Evolutionary conservation across 495 filamentous ascomycete species (phyloP), one percentile per base, ranked within the genome.

Genomic region (Penicillium malachiteum): DNA sequence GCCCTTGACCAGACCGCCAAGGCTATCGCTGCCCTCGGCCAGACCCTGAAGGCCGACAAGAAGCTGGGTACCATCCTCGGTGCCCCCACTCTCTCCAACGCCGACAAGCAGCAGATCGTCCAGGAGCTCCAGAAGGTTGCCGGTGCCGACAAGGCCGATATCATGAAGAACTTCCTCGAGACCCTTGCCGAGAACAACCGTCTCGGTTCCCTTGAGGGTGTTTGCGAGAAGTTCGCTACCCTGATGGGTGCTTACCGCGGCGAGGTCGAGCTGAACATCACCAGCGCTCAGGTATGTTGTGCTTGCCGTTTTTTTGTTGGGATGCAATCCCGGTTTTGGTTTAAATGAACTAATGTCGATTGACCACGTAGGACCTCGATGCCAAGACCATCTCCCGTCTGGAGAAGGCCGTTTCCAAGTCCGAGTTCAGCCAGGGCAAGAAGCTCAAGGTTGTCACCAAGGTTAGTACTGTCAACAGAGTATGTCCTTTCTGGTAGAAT

Each of bases 131-230:
- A 86, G 68, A 96, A 93, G 84, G 82, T 83, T 65, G 76, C 84
- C 54, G 89, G 78, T 57, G 72, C 79, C 50, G 85, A 89, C 72
- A 86, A 89, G 74, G 81, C 78, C 63, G 87, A 91, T 64, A 89
- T 90, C 58, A 78, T 97, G 71, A 93, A 93, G 86, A 96, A 96
- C 83, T 91, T 97, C 79, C 82, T 98, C 58, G 70, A 77, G 42
- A 88, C 92, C 43, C 79, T 98, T 35, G 92, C 93, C 49, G 91
- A 95, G 76, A 96, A 97, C 85, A 97, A 98, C 83, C 85, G 94
- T 50, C 80, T 98, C 57, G 86, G 87, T 37, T 75, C 94, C 51
- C 79, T 98, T 42, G 81, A 87, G 69, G 84, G 83, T 61, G 87
- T 97, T 57, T 87, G 84, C 72, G 86, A 87, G 71, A 96, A 97